Base-by-base conservation (phyloP, 805 yeast species). In the Lachancea fermentati region DNA sequence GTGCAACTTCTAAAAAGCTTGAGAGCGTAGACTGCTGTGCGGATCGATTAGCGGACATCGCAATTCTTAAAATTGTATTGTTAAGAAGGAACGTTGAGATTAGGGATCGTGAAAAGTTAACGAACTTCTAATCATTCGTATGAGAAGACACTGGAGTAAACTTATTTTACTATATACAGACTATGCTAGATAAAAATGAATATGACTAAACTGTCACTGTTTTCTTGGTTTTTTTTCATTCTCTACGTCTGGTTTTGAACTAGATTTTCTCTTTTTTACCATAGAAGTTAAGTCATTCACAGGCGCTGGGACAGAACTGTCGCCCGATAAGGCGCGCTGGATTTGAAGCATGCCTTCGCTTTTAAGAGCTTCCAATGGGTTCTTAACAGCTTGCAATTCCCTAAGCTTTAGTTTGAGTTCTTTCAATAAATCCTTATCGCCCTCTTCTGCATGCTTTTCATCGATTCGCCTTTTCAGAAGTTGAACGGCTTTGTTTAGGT, bases 221-320 rank as follows among this genome's bases (percentile, higher is more conserved):
- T 29, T 29, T 13, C n/a, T 29, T 17, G 37, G 32, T 29, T 29
- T 29, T 13, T 29, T 29, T 7, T 12, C 8, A 29, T n/a, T 7
- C 5, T 17, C 26, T 12, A 13, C 9, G 22, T 19, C 25, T 12
- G 12, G 24, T 12, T 33, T 25, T 22, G 30, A 19, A 12, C 19
- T 32, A 13, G 48, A 29, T 29, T 42, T 44, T 19, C 45, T 68
- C 54, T 75, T 73, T 62, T 81, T 82, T 7, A 80, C 83, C 68
- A 76, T 67, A 3, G 75, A 64, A 0, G 85, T 75, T 45, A 82
- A 63, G 55, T 81, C 87, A 50, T 81, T 79, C 6, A 80, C 77
- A 5, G 62, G 30, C 4, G 45, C 47, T 14, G 43, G 46, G 30
- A 46, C 49, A 8, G 47, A 36, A 8, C 40, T 39, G 8, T 43